Percentiles rank a stretch among this genome's conserved stretches.
Evolutionary conservation across 2,329 filamentous ascomycete genomes (phyloP).

Genomic region (Fusarium foetens): DNA sequence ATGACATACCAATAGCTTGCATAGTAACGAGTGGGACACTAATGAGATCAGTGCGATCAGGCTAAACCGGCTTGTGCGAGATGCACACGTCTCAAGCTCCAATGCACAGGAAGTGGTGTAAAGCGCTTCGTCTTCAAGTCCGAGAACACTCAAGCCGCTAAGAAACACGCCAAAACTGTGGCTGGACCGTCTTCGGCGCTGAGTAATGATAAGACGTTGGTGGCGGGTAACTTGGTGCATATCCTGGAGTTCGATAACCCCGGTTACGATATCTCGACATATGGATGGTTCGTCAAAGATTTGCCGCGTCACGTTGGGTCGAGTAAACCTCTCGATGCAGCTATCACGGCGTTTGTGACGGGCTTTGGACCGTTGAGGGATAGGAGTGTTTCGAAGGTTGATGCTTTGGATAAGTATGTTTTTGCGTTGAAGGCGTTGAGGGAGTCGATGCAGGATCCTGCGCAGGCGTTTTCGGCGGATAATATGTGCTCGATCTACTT

Average conservation of each 20-base stretch:
- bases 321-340: constrained; percentile 5
- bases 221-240: not conserved
- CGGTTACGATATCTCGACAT: constrained; percentile 6
- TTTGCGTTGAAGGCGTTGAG: not conserved
- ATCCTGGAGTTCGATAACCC: constrained; percentile 4
- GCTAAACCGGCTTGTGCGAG: constrained; percentile 6
- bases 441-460: not conserved
- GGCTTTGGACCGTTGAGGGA: not conserved
- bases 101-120: constrained; percentile 1
- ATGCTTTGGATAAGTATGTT: constrained; percentile 3
- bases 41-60: constrained; percentile 23
- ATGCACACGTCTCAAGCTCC: constrained; percentile 2
- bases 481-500: constrained; percentile 19
- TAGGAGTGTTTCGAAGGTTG: not conserved
- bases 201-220: not conserved
- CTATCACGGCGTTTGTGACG: not conserved
- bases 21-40: too few relatives aligned
- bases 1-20: too few relatives aligned
- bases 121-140: constrained; percentile 18
- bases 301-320: not conserved
- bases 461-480: not conserved
- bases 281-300: constrained; percentile 15
- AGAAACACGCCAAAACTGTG: not conserved
- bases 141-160: not conserved
- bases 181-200: not conserved